Percentiles rank a stretch among this genome's conserved stretches.
Evolutionary conservation across 225 moss, liverwort and hornwort genomes (phyloP).

Genomic region (Ulota crispa): DNA sequence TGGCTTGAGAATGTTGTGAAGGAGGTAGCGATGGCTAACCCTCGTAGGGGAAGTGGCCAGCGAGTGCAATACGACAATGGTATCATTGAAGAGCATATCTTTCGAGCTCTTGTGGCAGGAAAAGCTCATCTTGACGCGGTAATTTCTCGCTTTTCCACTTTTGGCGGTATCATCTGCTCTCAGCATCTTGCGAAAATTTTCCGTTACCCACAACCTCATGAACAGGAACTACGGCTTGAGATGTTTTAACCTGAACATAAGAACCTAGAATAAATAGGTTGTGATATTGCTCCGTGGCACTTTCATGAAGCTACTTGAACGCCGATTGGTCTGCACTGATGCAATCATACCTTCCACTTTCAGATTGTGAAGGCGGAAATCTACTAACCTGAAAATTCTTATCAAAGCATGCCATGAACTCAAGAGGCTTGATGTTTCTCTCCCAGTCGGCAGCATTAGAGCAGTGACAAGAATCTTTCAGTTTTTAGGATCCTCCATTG

Average conservation of each 20-base stretch:
- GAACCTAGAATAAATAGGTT: background rate
- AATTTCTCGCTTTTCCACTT: constrained; percentile 15
- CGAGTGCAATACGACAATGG: constrained; percentile 45
- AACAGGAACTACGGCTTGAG: background rate
- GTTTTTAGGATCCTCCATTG: background rate
- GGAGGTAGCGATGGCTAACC: constrained; percentile 46
- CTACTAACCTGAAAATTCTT: background rate
- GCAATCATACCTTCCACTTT: background rate
- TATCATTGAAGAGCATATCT: constrained; percentile 40
- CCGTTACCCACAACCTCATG: background rate
- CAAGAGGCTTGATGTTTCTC: background rate
- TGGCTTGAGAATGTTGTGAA: constrained; percentile 47
- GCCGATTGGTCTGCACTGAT: background rate
- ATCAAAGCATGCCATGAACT: background rate
- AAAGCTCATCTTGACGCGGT: constrained; percentile 52
- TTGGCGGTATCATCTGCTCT: background rate
- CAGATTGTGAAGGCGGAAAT: background rate
- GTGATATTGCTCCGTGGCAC: background rate
- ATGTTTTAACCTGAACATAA: background rate
- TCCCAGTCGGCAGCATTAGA: background rate
- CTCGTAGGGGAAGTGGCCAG: constrained; percentile 40
- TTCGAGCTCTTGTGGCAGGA: constrained; percentile 37
- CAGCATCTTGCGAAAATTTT: background rate
- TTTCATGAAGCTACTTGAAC: background rate
- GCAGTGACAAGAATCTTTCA: background rate